Percentiles rank a stretch among this genome's conserved stretches.
These are phyloP conservation scores for Pleurotus sapidus DNA, from an alignment of 768 basidiomycete species.

Conservation along the genomic window DNA sequence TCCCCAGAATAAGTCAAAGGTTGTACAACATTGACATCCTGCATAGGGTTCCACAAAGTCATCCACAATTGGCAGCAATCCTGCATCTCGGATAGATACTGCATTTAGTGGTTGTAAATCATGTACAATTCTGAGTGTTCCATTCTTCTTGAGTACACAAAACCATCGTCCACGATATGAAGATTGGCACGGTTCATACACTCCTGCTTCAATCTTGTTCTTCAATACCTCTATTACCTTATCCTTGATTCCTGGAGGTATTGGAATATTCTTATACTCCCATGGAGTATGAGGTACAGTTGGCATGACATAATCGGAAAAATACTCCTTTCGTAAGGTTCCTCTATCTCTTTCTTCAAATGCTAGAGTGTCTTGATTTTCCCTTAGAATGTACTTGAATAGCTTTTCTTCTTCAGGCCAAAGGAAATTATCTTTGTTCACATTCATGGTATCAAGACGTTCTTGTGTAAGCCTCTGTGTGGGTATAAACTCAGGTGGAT, in stretches of 20 bases:
- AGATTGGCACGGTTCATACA: conserved; percentile 32
- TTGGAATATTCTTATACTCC: conserved; percentile 29
- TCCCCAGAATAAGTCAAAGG: conserved; percentile 31
- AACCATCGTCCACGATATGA: conserved; percentile 37
- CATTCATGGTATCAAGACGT: conserved; percentile 4
- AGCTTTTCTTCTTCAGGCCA: conserved; percentile 20
- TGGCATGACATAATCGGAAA: conserved; percentile 24
- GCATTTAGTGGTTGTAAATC: conserved; percentile 34
- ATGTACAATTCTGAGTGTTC: conserved; percentile 31
- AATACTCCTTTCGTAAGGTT: conserved; percentile 16
- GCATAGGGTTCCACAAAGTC: conserved; percentile 28
- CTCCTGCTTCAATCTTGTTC: conserved; percentile 29
- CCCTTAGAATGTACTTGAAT: conserved; percentile 16
- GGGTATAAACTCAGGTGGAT: conserved; percentile 20
- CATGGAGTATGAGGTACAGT: conserved; percentile 32
- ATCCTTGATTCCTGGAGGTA: conserved; percentile 28
- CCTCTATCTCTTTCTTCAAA: conserved; percentile 16
- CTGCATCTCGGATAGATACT: conserved; percentile 34
- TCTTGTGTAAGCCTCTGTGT: conserved; percentile 6
- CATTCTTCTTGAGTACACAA: conserved; percentile 32
- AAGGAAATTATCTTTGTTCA: conserved; percentile 18
- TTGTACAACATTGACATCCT: conserved; percentile 19
- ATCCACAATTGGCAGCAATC: conserved; percentile 28
- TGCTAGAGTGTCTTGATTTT: conserved; percentile 22
- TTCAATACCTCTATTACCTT: conserved; percentile 27